Base-by-base conservation (phyloP, 176 grass and related monocot genomes). In the Hyparrhenia diplandra region DNA sequence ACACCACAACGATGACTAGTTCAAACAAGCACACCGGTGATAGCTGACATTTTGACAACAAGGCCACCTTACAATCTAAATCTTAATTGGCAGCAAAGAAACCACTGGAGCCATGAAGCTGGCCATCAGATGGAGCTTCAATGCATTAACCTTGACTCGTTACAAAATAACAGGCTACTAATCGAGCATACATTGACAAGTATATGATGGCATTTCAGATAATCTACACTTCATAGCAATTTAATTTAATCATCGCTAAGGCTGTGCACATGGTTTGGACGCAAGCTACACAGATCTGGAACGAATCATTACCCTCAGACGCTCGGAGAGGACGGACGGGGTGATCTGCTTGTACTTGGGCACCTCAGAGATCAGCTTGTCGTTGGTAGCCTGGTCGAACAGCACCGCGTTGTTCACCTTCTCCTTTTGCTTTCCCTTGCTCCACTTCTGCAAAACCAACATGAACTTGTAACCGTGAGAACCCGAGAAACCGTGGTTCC, bases 341-440 rank as follows among this genome's bases (percentile, higher is more conserved):
- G 88, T 90, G 80, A 90, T 90, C 68, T 87, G 88, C 80, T 87
- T 90, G 68, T 79, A 87, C 79, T 90, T 90, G 68, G 88, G 88
- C 40, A 67, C 88, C 79, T 90, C 84, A 10, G 84, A 64, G 2
- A 87, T 40, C 69, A 90, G 80, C 79, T 90, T 90, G 69, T 90
- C 88, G 74, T 83, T 87, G 14, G 80, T 90, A 29, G 84, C 30
- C 88, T 90, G 88, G 68, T 90, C 88, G 43, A 90, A 83, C 5
- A 90, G 79, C 45, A 90, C 84, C 36, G 88, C 24, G 39, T 90
- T 90, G 88, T 90, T 90, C 46, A 90, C 88, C 84, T 90, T 90
- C 88, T 90, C 88, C 88, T 90, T 90, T 66, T 86, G 88, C 74
- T 90, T 90, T 34, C 88, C 88, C 88, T 90, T 90, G 88, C 88